Evolutionary conservation across 164 flowering plant genomes (phyloP).

Genomic region (Pachysandra terminalis): DNA sequence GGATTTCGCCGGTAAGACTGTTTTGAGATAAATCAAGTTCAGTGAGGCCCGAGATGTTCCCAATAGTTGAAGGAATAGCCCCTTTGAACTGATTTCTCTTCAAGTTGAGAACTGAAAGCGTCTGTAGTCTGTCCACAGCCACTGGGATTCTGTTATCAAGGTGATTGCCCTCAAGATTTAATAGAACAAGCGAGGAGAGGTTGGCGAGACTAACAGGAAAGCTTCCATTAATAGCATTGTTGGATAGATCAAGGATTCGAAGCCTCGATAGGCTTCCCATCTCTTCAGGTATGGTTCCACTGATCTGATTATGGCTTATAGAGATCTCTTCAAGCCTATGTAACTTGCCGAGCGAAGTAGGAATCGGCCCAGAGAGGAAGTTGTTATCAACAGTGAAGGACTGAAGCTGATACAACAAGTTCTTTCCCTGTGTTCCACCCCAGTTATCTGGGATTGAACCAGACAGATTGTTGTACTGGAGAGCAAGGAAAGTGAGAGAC

Average conservation of each 20-base stretch:
- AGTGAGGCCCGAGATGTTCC: slow-evolving; percentile 46
- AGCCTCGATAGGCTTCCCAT: slow-evolving; percentile 47
- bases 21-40: slow-evolving; percentile 65
- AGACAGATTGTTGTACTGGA: slow-evolving; percentile 74
- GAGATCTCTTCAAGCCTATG: slow-evolving; percentile 45
- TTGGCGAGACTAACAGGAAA: slow-evolving; percentile 43
- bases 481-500: slow-evolving; percentile 62
- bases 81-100: slow-evolving; percentile 49
- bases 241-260: slow-evolving; percentile 51
- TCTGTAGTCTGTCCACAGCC: slow-evolving; percentile 30
- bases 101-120: slow-evolving; percentile 46
- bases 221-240: slow-evolving; percentile 56
- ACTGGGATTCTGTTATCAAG: slow-evolving; percentile 45
- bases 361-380: slow-evolving; percentile 48
- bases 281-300: slow-evolving; percentile 56
- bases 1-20: slow-evolving; percentile 57
- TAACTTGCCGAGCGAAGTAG: slow-evolving; percentile 45
- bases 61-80: slow-evolving; percentile 47
- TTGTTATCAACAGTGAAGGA: slow-evolving; percentile 56
- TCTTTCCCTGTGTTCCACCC: slow-evolving; percentile 30
- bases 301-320: slow-evolving; percentile 48
- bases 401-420: slow-evolving; percentile 37
- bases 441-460: slow-evolving; percentile 69
- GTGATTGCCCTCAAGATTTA: slow-evolving; percentile 48
- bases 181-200: slow-evolving; percentile 37